phyloP scores from a whole-genome alignment of 768 basidiomycete species.

The Mrakia frigida region DNA sequence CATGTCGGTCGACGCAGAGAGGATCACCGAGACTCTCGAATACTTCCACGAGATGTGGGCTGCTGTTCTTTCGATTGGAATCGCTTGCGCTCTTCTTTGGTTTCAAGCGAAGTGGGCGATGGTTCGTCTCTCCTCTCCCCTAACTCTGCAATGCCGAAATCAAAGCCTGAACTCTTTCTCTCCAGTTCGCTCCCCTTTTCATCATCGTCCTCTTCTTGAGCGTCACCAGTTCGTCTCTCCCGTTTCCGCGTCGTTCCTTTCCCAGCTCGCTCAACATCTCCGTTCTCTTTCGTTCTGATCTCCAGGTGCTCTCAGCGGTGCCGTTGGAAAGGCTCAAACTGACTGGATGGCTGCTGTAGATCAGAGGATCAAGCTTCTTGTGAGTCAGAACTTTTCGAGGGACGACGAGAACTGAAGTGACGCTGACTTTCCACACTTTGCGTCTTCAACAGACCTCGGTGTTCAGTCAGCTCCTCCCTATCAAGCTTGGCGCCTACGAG shows the following conservation, averaged over 20 bases:
- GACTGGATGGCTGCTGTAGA: constrained; percentile 23
- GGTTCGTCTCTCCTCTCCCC: not conserved
- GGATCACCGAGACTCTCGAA: constrained; percentile 2
- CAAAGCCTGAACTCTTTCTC: not conserved
- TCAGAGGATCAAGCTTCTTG: constrained; percentile 27
- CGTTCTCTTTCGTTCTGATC: too few relatives aligned
- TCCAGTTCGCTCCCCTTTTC: not conserved
- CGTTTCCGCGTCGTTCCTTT: not conserved
- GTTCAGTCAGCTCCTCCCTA: constrained; percentile 22
- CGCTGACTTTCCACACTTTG: not conserved
- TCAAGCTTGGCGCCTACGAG: constrained; percentile 29
- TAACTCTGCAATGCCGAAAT: not conserved
- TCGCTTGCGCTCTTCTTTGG: constrained; percentile 24
- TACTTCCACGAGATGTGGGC: constrained; percentile 25
- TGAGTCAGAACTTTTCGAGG: not conserved
- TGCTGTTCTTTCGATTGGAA: not conserved
- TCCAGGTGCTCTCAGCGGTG: not conserved
- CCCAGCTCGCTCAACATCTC: not conserved
- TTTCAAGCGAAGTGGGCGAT: constrained; percentile 22
- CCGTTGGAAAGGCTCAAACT: constrained; percentile 7
- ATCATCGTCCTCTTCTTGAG: constrained; percentile 19
- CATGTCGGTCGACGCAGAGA: constrained; percentile 25
- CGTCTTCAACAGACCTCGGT: constrained; percentile 5
- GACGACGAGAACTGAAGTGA: not conserved
- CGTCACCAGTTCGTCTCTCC: not conserved